Base-by-base conservation (phyloP, 2,329 filamentous ascomycete species). In the Microdochium trichocladiopsis region DNA sequence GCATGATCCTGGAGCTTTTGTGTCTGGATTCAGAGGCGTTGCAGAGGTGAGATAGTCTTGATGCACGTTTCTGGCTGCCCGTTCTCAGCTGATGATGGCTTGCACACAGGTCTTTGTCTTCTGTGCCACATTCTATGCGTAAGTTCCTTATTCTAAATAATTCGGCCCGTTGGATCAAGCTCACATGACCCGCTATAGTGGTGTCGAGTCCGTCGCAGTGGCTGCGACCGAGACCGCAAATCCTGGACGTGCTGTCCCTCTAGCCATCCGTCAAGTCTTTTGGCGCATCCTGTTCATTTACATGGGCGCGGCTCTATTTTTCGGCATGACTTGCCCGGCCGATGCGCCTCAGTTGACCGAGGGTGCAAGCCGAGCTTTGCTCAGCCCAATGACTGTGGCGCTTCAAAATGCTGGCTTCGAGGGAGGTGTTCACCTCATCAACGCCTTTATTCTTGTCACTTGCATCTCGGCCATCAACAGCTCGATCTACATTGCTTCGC, bases 401-500 rank as follows among this genome's bases (percentile, higher is more conserved):
- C 80, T 92, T 47, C 80, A 86, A 56, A 88, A 82, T 54, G 88
- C 87, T 1, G 87, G 87, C 1, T 91, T 86, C 80, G 68, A 86
- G 51, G 82, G 80, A 24, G 88, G 86, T 51, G 85, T 87, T 1
- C 83, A 92, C 62, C 77, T 92, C 1, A 87, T 92, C 71, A 92
- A 92, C 58, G 86, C 83, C 37, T 86, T 90, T 61, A 88, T 90
- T 60, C 77, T 92, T 50, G 72, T 89, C 9, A 88, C 87, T 12
- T 87, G 87, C 52, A 72, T 90, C 36, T 84, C 79, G 1, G 86
- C 87, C 18, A 80, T 86, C 58, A 92, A 92, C 68, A 84, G 81
- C 50, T 87, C 84, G 9, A 86, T 92, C 55, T 92, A 91, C 65
- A 88, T 92, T 58, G 83, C 83, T 47, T 88, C 85, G 2, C 80